Conservation (phyloP, 345 rosid genomes). For the Raphanus sativus region DNA sequence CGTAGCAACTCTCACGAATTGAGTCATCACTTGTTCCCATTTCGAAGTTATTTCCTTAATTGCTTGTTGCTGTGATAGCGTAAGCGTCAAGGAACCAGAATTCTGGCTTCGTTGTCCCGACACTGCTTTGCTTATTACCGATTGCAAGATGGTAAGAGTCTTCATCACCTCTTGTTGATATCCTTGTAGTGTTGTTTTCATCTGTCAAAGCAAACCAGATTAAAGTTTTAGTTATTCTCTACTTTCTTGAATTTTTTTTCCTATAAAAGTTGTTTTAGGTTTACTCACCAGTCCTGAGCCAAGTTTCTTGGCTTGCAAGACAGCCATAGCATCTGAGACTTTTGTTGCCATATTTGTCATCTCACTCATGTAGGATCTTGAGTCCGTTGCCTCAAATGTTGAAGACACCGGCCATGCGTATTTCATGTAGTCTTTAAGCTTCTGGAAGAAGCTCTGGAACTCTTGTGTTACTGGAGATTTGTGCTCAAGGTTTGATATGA, state of each 20-base stretch:
- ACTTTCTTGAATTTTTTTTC: neutral
- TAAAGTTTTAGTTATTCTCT: constrained; percentile 5
- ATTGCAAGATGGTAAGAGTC: constrained; percentile 31
- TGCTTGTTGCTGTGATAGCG: constrained; percentile 36
- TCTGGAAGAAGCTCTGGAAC: constrained; percentile 34
- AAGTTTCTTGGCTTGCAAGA: constrained; percentile 37
- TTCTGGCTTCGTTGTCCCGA: constrained; percentile 15
- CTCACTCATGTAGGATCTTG: constrained; percentile 34
- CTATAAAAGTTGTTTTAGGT: neutral
- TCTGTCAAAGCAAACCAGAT: neutral
- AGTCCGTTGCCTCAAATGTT: constrained; percentile 29
- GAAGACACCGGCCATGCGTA: constrained; percentile 21
- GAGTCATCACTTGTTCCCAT: constrained; percentile 37
- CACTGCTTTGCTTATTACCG: constrained; percentile 25
- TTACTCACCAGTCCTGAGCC: constrained; percentile 32
- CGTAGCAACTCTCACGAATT: constrained; percentile 30
- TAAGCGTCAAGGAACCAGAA: constrained; percentile 32
- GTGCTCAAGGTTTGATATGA: constrained; percentile 35
- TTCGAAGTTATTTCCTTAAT: constrained; percentile 23
- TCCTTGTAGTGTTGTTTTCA: constrained; percentile 33
- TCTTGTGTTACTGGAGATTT: constrained; percentile 29
- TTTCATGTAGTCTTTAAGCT: constrained; percentile 32
- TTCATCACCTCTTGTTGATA: constrained; percentile 40
- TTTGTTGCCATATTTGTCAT: constrained; percentile 31
- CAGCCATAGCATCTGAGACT: constrained; percentile 36